Evolutionary conservation across 2,329 filamentous ascomycete species (phyloP), one percentile per base, ranked within the genome.

Genomic region (Elsinoe ampelina): DNA sequence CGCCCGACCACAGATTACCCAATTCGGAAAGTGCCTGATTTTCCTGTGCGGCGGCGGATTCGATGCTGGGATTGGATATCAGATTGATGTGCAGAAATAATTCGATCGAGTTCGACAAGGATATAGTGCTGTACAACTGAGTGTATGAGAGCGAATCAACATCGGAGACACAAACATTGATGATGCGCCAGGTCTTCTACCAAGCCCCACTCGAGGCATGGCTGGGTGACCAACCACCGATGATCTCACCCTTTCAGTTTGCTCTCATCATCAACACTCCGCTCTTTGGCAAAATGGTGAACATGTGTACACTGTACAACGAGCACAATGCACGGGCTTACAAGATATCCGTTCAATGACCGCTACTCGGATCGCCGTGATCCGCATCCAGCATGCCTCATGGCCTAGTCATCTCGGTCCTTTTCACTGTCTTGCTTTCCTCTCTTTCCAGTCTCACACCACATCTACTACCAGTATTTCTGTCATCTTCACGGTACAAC

Each of bases 151-250:
- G 41, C 19, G 2, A 45, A n/a, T 45, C 8, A 45, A 45, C n/a
- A n/a, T 12, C 19, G 19, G n/a, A n/a, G 11, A 17, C 41, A 26
- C 19, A 45, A 45, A 45, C 41, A 45, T 22, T 26, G 17, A 50
- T 36, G 26, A 15, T 35, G 45, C 45, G 26, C n/a, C 13, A 26
- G 38, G 38, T 15, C 38, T 45, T 22, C 41, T 26, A 10, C 20
- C 41, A 45, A 22, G 41, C 19, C 41, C 41, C 19, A 26, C 41
- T 30, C 26, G 26, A 30, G 26, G 30, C 45, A 39, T 52, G 48
- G 35, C 48, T 52, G 48, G 35, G 32, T n/a, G 48, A 52, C 35
- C 32, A 39, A 39, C 48, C 48, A 39, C 48, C 48, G 35, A 52
- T 52, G 48, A 39, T 39, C 32, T 52, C 48, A 52, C 48, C 26